These are phyloP conservation scores for Escallonia herrerae DNA, from an alignment of 129 eudicot genomes.

Conservation along the genomic window DNA sequence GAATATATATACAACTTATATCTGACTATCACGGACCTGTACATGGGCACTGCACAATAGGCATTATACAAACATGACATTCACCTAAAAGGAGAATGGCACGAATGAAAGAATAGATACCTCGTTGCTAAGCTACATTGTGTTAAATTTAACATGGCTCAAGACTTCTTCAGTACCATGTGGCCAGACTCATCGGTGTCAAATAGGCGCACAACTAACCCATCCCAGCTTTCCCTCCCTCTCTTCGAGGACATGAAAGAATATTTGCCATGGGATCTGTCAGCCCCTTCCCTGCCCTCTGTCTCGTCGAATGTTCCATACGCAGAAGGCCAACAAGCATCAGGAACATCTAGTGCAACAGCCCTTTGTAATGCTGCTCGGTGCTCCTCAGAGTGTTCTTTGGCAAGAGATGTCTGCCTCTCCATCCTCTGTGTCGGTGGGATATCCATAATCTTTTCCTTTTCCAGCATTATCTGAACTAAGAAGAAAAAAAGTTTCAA, in stretches of 20 bases:
- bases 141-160: neutral
- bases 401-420: conserved; percentile 51
- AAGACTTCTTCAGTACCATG: conserved; percentile 42
- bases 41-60: too few relatives aligned
- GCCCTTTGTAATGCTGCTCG: conserved; percentile 69
- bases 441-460: conserved; percentile 51
- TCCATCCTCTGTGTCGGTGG: conserved; percentile 82
- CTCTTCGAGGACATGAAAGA: conserved; percentile 24
- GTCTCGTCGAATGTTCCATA: conserved; percentile 71
- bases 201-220: conserved; percentile 31
- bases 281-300: conserved; percentile 30
- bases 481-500: conserved; percentile 8
- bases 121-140: too few relatives aligned
- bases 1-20: too few relatives aligned
- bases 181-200: conserved; percentile 47
- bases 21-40: too few relatives aligned
- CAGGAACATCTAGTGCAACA: conserved; percentile 65
- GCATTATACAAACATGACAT: too few relatives aligned
- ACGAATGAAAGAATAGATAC: too few relatives aligned
- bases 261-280: conserved; percentile 14
- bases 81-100: too few relatives aligned
- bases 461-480: conserved; percentile 69
- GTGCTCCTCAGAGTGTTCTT: conserved; percentile 74
- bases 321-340: conserved; percentile 52
- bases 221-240: conserved; percentile 43